Percentiles rank a stretch among this genome's conserved stretches.
phyloP scores from a whole-genome alignment of 495 filamentous ascomycete genomes.

The Podospora didyma region DNA sequence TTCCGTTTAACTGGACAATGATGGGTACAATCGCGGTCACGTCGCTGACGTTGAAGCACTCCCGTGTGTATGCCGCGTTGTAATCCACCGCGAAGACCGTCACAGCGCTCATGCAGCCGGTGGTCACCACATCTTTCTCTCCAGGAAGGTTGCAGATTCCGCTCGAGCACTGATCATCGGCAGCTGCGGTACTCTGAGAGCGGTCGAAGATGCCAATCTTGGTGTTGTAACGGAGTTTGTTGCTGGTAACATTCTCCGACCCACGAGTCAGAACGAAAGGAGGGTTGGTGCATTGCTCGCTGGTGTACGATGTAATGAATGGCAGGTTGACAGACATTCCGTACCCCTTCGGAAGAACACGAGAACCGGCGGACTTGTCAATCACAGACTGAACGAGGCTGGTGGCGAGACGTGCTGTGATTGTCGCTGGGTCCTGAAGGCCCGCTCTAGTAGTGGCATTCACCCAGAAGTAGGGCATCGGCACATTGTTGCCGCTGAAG shows the following conservation, averaged over 20 bases:
- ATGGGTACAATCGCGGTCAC: slow-evolving; percentile 11
- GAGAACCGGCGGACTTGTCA: slow-evolving; percentile 19
- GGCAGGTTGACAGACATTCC: slow-evolving; percentile 35
- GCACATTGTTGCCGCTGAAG: slow-evolving; percentile 22
- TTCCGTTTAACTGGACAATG: slow-evolving; percentile 9
- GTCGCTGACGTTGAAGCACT: slow-evolving; percentile 12
- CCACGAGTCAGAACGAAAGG: slow-evolving; percentile 32
- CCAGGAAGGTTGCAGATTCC: slow-evolving; percentile 33
- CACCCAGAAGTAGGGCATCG: slow-evolving; percentile 20
- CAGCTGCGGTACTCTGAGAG: slow-evolving; percentile 2
- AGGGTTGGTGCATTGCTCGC: slow-evolving; percentile 28
- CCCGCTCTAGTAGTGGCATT: slow-evolving; percentile 22
- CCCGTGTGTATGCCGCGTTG: slow-evolving; percentile 15
- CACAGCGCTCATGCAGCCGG: slow-evolving; percentile 23
- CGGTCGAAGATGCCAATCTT: slow-evolving; percentile 29
- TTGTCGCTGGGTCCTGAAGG: slow-evolving; percentile 26
- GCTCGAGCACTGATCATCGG: slow-evolving; percentile 26
- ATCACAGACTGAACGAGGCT: slow-evolving; percentile 31
- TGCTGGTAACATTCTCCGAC: slow-evolving; percentile 20
- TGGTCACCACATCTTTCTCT: slow-evolving; percentile 25
- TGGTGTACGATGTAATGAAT: slow-evolving; percentile 28
- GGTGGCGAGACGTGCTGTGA: slow-evolving; percentile 29
- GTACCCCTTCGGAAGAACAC: slow-evolving; percentile 35
- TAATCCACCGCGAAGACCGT: slow-evolving; percentile 38
- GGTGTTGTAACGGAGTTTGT: slow-evolving; percentile 25